Percentiles rank a stretch among this genome's conserved stretches.
phyloP scores from a whole-genome alignment of 75 land plant species.

The Sequoiadendron giganteum region DNA sequence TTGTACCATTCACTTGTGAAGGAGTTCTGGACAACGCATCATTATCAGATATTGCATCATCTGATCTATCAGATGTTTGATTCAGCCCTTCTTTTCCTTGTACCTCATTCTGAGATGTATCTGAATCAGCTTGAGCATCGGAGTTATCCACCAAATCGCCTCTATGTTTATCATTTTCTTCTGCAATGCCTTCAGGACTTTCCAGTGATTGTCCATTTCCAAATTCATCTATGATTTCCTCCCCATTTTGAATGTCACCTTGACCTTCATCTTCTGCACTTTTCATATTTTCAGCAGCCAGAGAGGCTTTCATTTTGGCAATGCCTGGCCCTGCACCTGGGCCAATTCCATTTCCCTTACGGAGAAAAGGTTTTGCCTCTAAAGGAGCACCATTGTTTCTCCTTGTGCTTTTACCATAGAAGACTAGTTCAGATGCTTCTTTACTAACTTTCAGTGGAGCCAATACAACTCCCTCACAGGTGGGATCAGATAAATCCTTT shows the following conservation, averaged over 20 bases:
- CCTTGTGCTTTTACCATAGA: slow-evolving; percentile 26
- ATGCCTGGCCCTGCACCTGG: slow-evolving; percentile 54
- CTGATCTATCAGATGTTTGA: slow-evolving; percentile 36
- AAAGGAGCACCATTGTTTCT: slow-evolving; percentile 15
- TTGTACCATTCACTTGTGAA: slow-evolving; percentile 25
- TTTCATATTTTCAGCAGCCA: slow-evolving; percentile 9
- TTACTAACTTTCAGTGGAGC: slow-evolving; percentile 10
- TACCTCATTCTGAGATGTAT: not conserved
- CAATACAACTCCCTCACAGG: slow-evolving; percentile 26
- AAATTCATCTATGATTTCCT: slow-evolving; percentile 2
- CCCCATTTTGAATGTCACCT: not conserved
- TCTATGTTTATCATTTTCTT: not conserved
- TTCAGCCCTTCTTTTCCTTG: slow-evolving; percentile 12
- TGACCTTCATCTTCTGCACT: slow-evolving; percentile 11
- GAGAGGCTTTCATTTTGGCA: slow-evolving; percentile 38
- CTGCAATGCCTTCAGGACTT: not conserved
- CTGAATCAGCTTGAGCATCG: slow-evolving; percentile 3
- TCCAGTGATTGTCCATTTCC: not conserved
- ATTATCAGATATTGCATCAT: slow-evolving; percentile 43
- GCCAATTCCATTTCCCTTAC: slow-evolving; percentile 75
- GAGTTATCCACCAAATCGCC: not conserved
- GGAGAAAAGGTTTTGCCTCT: slow-evolving; percentile 64
- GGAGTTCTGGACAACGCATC: slow-evolving; percentile 27
- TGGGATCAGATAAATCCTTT: slow-evolving; percentile 22
- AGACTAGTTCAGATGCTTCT: slow-evolving; percentile 22